Evolutionary conservation across 805 yeast species (phyloP).

Genomic region (Candida quercuum): DNA sequence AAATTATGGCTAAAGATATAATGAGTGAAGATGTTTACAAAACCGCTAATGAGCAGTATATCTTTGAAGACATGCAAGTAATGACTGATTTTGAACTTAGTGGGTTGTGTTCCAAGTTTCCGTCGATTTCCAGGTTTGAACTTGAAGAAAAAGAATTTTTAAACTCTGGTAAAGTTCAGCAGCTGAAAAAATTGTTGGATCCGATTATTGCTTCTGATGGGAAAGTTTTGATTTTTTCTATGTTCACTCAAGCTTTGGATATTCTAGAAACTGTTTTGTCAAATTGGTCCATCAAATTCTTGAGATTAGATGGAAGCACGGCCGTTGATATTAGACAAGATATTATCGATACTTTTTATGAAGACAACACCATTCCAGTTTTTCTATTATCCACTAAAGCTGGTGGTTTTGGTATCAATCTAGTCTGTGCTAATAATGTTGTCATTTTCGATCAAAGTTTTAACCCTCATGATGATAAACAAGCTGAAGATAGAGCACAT

Average conservation of each 20-base stretch:
- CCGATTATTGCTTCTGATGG: constrained; percentile 48
- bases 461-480: constrained; percentile 97
- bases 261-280: constrained; percentile 75
- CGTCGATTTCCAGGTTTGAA: constrained; percentile 50
- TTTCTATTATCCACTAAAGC: constrained; percentile 92
- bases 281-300: constrained; percentile 57
- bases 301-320: constrained; percentile 91
- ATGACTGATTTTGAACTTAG: constrained; percentile 92
- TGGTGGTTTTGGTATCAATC: constrained; percentile 97
- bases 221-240: constrained; percentile 78
- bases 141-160: constrained; percentile 52
- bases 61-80: constrained; percentile 89
- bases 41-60: constrained; percentile 68
- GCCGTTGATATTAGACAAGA: constrained; percentile 91
- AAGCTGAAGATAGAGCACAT: constrained; percentile 98
- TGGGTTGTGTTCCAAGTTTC: constrained; percentile 65
- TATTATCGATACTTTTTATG: constrained; percentile 82
- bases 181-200: constrained; percentile 52
- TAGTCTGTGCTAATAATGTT: constrained; percentile 92
- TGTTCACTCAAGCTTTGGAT: constrained; percentile 89
- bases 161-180: constrained; percentile 71
- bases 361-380: constrained; percentile 75
- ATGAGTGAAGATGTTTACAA: constrained; percentile 74
- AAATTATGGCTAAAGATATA: constrained; percentile 69
- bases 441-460: constrained; percentile 89